A percentile compares a stretch with the other conserved stretches of the same genome.
phyloP scores from a whole-genome alignment of 2,329 filamentous ascomycete species.

The Trichophyton benhamiae region DNA sequence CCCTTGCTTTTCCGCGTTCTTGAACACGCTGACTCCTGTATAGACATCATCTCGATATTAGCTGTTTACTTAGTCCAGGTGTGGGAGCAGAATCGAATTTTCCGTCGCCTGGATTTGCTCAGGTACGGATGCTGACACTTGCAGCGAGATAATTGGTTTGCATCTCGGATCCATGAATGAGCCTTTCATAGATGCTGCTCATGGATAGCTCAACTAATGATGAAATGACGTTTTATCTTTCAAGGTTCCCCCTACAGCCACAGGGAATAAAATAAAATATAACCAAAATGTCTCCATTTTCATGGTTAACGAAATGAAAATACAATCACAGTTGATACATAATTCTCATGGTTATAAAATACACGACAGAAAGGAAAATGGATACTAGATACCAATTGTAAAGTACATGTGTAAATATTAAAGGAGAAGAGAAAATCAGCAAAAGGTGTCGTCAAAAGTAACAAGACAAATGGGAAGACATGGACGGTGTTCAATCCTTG shows the following conservation, averaged over 20 bases:
- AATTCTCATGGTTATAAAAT: background rate
- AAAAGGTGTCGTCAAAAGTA: background rate
- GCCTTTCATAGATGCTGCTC: too few relatives aligned
- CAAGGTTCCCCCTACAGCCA: too few relatives aligned
- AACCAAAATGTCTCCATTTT: too few relatives aligned
- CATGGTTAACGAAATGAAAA: background rate
- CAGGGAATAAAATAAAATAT: too few relatives aligned
- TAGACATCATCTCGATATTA: background rate
- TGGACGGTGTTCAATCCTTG: background rate
- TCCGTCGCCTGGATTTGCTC: too few relatives aligned
- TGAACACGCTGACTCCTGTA: background rate
- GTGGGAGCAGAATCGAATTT: too few relatives aligned
- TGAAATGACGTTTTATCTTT: too few relatives aligned
- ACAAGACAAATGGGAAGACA: background rate
- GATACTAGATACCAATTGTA: background rate
- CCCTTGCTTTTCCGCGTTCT: background rate
- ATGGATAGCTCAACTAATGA: too few relatives aligned
- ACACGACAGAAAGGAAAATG: background rate
- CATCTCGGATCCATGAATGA: too few relatives aligned
- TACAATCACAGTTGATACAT: background rate
- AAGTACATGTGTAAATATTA: conserved; percentile 1
- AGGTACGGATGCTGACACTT: too few relatives aligned
- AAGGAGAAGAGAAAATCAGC: background rate
- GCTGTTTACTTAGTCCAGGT: too few relatives aligned
- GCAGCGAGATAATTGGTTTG: too few relatives aligned